A percentile compares a stretch with the other conserved stretches of the same genome.
These are phyloP conservation scores for Pythium insidiosum DNA, from an alignment of 352 stramenopile species.

Conservation along the genomic window DNA sequence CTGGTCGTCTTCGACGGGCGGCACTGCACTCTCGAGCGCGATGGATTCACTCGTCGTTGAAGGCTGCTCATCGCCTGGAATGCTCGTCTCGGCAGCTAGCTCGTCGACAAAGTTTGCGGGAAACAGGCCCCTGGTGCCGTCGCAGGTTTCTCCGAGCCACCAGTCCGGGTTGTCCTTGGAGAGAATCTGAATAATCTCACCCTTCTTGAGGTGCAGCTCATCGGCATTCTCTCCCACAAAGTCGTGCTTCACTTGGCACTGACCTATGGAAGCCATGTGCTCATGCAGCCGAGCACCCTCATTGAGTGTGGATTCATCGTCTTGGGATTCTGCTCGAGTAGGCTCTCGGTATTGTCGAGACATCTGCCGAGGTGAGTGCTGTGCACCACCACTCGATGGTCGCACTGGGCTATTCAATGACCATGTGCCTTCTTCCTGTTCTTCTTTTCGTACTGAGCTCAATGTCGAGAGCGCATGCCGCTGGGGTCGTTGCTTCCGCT, in stretches of 20 bases:
- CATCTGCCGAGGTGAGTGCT: constrained; percentile 15
- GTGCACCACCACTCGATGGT: background rate
- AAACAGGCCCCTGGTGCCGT: constrained; percentile 53
- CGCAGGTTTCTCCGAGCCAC: constrained; percentile 56
- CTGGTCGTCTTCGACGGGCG: background rate
- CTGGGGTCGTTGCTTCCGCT: constrained; percentile 13
- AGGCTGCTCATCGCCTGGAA: background rate
- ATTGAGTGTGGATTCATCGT: background rate
- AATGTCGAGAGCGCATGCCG: too few relatives aligned
- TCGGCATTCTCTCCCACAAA: constrained; percentile 35
- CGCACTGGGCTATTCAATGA: constrained; percentile 8
- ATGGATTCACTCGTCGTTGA: background rate
- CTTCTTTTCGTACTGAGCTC: constrained; percentile 4
- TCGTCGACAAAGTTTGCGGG: constrained; percentile 37
- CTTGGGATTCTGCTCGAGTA: background rate
- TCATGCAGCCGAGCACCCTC: too few relatives aligned
- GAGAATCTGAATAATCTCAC: constrained; percentile 49
- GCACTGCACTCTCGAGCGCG: background rate
- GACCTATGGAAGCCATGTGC: constrained; percentile 5
- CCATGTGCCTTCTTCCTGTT: background rate
- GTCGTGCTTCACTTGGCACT: constrained; percentile 24
- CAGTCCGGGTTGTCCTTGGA: constrained; percentile 38
- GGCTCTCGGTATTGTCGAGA: constrained; percentile 14
- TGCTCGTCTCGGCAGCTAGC: background rate
- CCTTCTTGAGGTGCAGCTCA: constrained; percentile 36